Base-by-base conservation (phyloP, 2,329 filamentous ascomycete species). In the Penicillium fuscoglaucum region DNA sequence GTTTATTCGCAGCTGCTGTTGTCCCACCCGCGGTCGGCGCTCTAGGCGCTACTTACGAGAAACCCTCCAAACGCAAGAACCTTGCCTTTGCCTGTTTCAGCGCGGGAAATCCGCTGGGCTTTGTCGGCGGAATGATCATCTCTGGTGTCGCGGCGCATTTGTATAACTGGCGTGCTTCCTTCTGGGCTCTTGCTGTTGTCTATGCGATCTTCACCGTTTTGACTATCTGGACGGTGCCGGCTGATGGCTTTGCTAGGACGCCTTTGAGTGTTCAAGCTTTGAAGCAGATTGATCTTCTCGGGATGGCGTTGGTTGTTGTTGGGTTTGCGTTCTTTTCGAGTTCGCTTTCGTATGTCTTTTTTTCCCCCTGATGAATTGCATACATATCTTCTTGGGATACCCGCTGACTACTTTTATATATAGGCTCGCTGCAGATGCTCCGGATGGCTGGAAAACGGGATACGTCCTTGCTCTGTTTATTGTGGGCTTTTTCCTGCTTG, bases 291-390 rank as follows among this genome's bases (percentile, higher is more conserved):
- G 87, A 90, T 72, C 70, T 84, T 7, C 71, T 87, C 0, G 87
- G 87, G 0, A 86, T 84, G 0, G 66, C 81, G 1, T 71, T 89
- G 59, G 85, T 86, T 4, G 80, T 89, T 35, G 78, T 83, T n/a
- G 87, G 87, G 0, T 86, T 88, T 58, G 86, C 84, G 4, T 80
- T 87, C 78, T 84, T 89, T 67, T 86, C 84, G 15, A 84, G 84
- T 24, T 83, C 83, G 1, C 74, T 89, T 58, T 86, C 80, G 79
- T 84, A 69, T 70, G 80, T 77, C 6, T 9, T 19, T n/a, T 12
- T 15, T 37, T n/a, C 9, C 12, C n/a, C 40, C 12, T 4, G 2
- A 3, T 19, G 26, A 8, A 31, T 33, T 19, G 26, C 7, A 21
- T 7, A 29, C 4, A 24, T 7, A 10, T 2, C 6, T 40, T 39